phyloP scores from a whole-genome alignment of 2,329 filamentous ascomycete genomes.

The Colletotrichum musae region DNA sequence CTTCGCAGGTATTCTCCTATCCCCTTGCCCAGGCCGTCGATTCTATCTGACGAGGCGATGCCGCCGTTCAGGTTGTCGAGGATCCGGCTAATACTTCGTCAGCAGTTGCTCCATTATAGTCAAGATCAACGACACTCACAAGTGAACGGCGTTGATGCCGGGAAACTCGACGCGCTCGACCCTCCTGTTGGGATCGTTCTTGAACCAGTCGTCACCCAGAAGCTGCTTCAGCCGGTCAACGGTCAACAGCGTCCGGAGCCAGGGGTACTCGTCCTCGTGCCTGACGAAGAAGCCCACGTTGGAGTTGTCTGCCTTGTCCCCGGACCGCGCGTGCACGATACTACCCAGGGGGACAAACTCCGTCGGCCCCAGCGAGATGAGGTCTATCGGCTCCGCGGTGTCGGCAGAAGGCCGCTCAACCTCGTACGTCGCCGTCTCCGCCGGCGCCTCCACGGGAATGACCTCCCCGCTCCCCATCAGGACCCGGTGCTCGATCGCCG shows the following conservation, averaged over 20 bases:
- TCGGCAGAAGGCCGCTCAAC: constrained; percentile 31
- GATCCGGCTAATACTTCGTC: constrained; percentile 22
- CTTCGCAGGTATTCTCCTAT: constrained; percentile 53
- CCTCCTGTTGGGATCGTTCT: constrained; percentile 14
- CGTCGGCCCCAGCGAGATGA: constrained; percentile 14
- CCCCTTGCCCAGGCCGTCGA: constrained; percentile 55
- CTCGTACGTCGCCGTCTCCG: constrained; percentile 14
- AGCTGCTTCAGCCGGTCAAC: constrained; percentile 41
- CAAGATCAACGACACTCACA: constrained; percentile 14
- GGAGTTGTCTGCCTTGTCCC: constrained; percentile 55
- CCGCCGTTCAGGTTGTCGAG: constrained; percentile 40
- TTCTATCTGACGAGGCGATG: constrained; percentile 39
- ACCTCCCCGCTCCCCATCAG: constrained; percentile 3
- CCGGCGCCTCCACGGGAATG: neutral
- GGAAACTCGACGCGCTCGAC: constrained; percentile 37
- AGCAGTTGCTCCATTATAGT: neutral
- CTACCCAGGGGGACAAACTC: constrained; percentile 47
- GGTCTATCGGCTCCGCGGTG: constrained; percentile 18
- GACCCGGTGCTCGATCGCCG: constrained; percentile 48
- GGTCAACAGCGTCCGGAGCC: constrained; percentile 55
- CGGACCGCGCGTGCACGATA: constrained; percentile 54
- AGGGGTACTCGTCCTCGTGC: constrained; percentile 55
- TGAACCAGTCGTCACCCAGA: constrained; percentile 46
- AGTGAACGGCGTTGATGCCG: constrained; percentile 37
- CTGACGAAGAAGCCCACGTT: constrained; percentile 59